Conservation (phyloP, 2,329 filamentous ascomycete species). For the Hymenoscyphus repandus region DNA sequence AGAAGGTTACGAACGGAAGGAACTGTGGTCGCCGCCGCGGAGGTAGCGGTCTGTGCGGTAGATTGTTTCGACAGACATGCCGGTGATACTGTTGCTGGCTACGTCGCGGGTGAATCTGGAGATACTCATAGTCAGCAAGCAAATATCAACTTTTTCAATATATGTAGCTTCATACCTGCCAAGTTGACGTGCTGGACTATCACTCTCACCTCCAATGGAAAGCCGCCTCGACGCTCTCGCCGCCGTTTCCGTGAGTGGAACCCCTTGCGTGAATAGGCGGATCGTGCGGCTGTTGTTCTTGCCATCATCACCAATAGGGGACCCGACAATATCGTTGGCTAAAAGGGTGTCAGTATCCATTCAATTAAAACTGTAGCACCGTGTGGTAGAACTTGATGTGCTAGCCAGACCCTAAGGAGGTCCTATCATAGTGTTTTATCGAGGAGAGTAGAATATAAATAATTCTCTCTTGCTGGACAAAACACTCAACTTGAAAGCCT, state of each 20-base stretch:
- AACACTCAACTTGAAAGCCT: no score
- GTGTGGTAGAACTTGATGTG: no score
- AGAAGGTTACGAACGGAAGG: slow-evolving; percentile 34
- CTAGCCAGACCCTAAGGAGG: no score
- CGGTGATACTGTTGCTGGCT: slow-evolving; percentile 43
- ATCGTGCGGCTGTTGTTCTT: slow-evolving; percentile 44
- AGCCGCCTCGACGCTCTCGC: slow-evolving; percentile 35
- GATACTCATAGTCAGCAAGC: no score
- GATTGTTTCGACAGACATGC: slow-evolving; percentile 51
- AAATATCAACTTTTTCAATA: no score
- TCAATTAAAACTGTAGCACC: neutral
- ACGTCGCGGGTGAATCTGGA: slow-evolving; percentile 47
- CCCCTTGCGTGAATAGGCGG: slow-evolving; percentile 44
- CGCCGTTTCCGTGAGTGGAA: slow-evolving; percentile 39
- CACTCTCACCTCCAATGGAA: slow-evolving; percentile 47
- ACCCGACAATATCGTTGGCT: slow-evolving; percentile 43
- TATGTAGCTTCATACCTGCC: slow-evolving; percentile 28
- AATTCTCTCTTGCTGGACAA: no score
- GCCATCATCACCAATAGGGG: slow-evolving; percentile 40
- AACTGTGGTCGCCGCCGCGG: slow-evolving; percentile 50
- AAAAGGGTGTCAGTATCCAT: neutral
- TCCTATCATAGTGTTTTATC: no score
- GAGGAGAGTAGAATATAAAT: no score
- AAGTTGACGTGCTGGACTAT: slow-evolving; percentile 49
- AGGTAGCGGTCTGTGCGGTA: slow-evolving; percentile 53